Percentiles rank a stretch among this genome's conserved stretches.
These are phyloP conservation scores for Diaporthe humulicola DNA, from an alignment of 2,329 filamentous ascomycete genomes.

Conservation along the genomic window DNA sequence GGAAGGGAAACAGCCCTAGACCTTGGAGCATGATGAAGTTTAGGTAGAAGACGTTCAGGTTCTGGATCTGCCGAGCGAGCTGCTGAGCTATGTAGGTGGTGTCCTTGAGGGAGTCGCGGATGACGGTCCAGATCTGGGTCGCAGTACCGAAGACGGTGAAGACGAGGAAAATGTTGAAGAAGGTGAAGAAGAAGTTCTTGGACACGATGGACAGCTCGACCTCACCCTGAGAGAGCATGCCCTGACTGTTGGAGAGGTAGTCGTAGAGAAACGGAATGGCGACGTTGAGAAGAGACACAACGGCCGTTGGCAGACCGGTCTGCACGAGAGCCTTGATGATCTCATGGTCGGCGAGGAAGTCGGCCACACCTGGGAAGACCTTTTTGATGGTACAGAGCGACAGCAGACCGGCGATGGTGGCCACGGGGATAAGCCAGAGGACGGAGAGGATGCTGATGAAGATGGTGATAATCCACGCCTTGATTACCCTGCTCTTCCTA, in stretches of 20 bases:
- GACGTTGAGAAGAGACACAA: conserved; percentile 89
- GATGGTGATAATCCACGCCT: conserved; percentile 86
- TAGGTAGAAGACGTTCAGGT: conserved; percentile 86
- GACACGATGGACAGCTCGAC: conserved; percentile 95
- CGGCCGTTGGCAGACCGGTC: conserved; percentile 87
- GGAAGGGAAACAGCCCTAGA: conserved; percentile 92
- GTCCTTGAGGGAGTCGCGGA: conserved; percentile 82
- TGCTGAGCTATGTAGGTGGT: conserved; percentile 82
- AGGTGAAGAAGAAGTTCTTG: conserved; percentile 99
- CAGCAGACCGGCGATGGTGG: conserved; percentile 82
- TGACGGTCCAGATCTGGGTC: conserved; percentile 78
- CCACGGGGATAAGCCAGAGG: conserved; percentile 88
- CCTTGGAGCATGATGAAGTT: conserved; percentile 96
- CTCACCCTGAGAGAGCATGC: conserved; percentile 94
- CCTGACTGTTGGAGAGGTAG: conserved; percentile 90
- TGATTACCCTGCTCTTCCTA: conserved; percentile 78
- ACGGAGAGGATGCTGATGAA: conserved; percentile 87
- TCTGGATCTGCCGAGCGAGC: conserved; percentile 81
- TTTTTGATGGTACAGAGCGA: conserved; percentile 85
- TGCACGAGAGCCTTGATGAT: conserved; percentile 83
- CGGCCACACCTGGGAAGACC: conserved; percentile 78
- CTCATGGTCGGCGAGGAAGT: conserved; percentile 75
- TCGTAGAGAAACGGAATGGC: conserved; percentile 95
- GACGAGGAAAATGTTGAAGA: conserved; percentile 98
- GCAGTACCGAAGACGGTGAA: conserved; percentile 91